Conservation (phyloP, 768 basidiomycete species). For the Xerocomellus chrysenteron region DNA sequence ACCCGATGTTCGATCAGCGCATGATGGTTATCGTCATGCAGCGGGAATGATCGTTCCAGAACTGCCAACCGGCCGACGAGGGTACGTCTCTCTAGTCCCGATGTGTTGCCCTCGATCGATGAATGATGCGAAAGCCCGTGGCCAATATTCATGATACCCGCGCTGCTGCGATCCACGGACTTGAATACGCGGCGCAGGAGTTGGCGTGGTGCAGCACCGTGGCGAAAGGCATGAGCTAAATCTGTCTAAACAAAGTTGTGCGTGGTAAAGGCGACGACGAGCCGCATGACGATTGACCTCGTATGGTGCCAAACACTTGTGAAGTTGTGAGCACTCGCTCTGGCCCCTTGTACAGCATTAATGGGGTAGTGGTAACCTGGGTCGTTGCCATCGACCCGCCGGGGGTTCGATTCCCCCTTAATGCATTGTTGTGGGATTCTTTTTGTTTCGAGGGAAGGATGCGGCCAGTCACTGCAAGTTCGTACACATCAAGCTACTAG, state of each 20-base stretch:
- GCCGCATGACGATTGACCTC: no score
- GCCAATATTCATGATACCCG: not conserved
- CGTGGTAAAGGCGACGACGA: no score
- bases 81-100: not conserved
- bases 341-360: no score
- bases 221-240: no score
- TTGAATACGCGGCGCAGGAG: not conserved
- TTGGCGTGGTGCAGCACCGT: not conserved
- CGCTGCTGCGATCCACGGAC: not conserved
- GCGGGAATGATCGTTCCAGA: not conserved
- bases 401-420: conserved; percentile 74
- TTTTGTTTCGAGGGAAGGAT: not conserved
- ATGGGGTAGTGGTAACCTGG: conserved; percentile 69
- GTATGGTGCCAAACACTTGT: no score
- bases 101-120: not conserved
- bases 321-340: no score
- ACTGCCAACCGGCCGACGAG: not conserved
- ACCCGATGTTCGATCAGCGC: not conserved
- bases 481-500: not conserved
- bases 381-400: conserved; percentile 79
- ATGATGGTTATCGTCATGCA: not conserved
- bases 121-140: not conserved
- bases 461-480: not conserved
- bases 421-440: conserved; percentile 7
- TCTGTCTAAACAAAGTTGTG: no score